Evolutionary conservation across 768 basidiomycete species (phyloP).

Genomic region (Hygrophorus pudorinus): DNA sequence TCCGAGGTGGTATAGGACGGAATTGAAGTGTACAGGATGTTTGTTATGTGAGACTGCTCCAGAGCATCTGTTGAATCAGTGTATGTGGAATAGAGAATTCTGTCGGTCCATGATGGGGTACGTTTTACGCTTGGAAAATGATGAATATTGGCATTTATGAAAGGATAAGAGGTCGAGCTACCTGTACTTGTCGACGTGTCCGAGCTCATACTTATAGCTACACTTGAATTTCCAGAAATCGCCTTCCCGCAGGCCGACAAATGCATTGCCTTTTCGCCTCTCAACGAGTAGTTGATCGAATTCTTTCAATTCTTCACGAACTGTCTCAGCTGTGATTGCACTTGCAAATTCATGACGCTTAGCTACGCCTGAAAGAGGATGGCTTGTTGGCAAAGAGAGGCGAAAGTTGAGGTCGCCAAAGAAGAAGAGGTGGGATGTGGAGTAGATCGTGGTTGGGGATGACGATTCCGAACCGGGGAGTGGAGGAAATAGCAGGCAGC

Average conservation of each 20-base stretch:
- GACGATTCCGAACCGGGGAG: slow-evolving; percentile 26
- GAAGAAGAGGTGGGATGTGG: slow-evolving; percentile 85
- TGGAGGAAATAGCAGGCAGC: slow-evolving; percentile 69
- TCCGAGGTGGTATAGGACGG: slow-evolving; percentile 85
- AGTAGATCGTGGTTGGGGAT: slow-evolving; percentile 55
- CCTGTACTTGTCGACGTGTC: slow-evolving; percentile 78
- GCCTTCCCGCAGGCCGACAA: slow-evolving; percentile 74
- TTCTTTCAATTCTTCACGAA: slow-evolving; percentile 53
- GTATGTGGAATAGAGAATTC: slow-evolving; percentile 76
- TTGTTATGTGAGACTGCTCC: slow-evolving; percentile 44
- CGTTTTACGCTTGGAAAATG: slow-evolving; percentile 44
- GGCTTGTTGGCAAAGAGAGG: slow-evolving; percentile 49
- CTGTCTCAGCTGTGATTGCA: slow-evolving; percentile 36
- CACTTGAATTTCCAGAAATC: slow-evolving; percentile 85
- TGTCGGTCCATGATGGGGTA: slow-evolving; percentile 87
- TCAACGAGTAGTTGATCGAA: slow-evolving; percentile 64
- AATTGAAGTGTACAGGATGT: slow-evolving; percentile 68
- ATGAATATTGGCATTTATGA: slow-evolving; percentile 2
- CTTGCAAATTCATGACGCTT: slow-evolving; percentile 28
- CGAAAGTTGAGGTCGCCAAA: slow-evolving; percentile 94
- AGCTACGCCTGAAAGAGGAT: slow-evolving; percentile 30
- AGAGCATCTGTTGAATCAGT: slow-evolving; percentile 48
- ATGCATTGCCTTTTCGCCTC: slow-evolving; percentile 51
- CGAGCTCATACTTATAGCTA: slow-evolving; percentile 81
- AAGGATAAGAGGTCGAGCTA: slow-evolving; percentile 16